A percentile compares a stretch with the other conserved stretches of the same genome.
phyloP scores from a whole-genome alignment of 163 green algal genomes.

The Chlorella variabilis region DNA sequence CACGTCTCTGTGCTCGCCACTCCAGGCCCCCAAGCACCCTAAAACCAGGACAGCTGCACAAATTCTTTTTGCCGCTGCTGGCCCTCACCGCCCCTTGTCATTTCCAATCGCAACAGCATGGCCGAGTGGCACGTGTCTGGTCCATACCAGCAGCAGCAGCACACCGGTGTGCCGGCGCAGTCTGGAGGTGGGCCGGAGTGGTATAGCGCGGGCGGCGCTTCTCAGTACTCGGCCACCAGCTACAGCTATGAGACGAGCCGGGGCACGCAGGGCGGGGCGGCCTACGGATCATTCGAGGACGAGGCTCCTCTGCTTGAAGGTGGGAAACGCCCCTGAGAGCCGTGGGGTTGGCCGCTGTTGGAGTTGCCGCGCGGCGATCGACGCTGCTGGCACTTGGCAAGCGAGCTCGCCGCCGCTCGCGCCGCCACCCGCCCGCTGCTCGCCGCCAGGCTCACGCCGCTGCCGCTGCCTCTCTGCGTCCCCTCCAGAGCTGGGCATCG shows the following conservation, averaged over 20 bases:
- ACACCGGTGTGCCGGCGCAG: not conserved
- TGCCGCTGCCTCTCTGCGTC: not conserved
- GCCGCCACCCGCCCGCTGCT: not conserved
- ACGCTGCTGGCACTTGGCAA: too few relatives aligned
- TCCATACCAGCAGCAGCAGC: constrained; percentile 21
- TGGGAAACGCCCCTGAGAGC: too few relatives aligned
- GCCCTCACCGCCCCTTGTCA: too few relatives aligned
- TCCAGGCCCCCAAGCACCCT: too few relatives aligned
- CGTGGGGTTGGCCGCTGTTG: too few relatives aligned
- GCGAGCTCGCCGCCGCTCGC: not conserved
- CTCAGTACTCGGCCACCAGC: constrained; percentile 4
- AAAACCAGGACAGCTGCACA: too few relatives aligned
- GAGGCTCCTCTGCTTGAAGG: constrained; percentile 88
- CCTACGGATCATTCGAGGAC: constrained; percentile 77
- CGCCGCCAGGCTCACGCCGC: too few relatives aligned
- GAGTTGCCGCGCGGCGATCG: too few relatives aligned
- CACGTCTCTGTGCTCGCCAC: too few relatives aligned
- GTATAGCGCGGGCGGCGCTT: constrained; percentile 7
- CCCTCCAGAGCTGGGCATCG: constrained; percentile 89
- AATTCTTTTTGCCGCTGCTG: too few relatives aligned
- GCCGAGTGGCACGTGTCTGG: constrained; percentile 12
- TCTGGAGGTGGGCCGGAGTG: constrained; percentile 23
- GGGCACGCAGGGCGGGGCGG: not conserved
- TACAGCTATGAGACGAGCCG: constrained; percentile 6
- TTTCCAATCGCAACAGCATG: constrained; percentile 1